These are phyloP conservation scores for Fusarium guadeloupense DNA, from an alignment of 2,329 filamentous ascomycete species.

Conservation along the genomic window DNA sequence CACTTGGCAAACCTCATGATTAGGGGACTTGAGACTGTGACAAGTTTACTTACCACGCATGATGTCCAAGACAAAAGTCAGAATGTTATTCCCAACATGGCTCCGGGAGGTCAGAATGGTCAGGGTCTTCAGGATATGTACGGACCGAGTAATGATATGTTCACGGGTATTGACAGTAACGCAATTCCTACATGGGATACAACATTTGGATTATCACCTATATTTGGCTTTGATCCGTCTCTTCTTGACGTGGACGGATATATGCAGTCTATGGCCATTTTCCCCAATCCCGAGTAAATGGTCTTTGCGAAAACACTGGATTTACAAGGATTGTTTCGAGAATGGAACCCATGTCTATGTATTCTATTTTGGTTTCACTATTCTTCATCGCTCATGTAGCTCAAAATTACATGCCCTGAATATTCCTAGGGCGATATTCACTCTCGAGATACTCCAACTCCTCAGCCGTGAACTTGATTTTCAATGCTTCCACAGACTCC, in stretches of 20 bases:
- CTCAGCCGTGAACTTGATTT: constrained; percentile 62
- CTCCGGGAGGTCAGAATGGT: neutral
- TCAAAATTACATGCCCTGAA: constrained; percentile 46
- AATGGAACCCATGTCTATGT: neutral
- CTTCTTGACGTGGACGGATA: constrained; percentile 26
- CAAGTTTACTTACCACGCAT: neutral
- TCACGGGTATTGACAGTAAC: constrained; percentile 18
- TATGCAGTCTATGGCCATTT: constrained; percentile 31
- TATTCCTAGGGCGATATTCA: constrained; percentile 64
- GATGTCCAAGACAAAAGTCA: neutral
- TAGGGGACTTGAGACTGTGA: constrained; percentile 52
- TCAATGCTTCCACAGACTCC: constrained; percentile 62
- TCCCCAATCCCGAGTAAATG: constrained; percentile 7
- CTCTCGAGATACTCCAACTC: constrained; percentile 71
- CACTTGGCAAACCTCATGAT: constrained; percentile 59
- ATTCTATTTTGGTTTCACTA: neutral
- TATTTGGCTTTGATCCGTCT: constrained; percentile 44
- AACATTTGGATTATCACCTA: constrained; percentile 43
- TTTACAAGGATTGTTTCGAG: neutral
- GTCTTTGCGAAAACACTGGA: too few species aligned
- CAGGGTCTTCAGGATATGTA: neutral
- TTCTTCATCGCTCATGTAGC: neutral
- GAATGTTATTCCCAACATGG: neutral
- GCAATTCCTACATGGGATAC: constrained; percentile 39
- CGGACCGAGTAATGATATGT: constrained; percentile 3